These are phyloP conservation scores for Oryza nivara DNA, from an alignment of 176 grass and related monocot genomes.

Conservation along the genomic window DNA sequence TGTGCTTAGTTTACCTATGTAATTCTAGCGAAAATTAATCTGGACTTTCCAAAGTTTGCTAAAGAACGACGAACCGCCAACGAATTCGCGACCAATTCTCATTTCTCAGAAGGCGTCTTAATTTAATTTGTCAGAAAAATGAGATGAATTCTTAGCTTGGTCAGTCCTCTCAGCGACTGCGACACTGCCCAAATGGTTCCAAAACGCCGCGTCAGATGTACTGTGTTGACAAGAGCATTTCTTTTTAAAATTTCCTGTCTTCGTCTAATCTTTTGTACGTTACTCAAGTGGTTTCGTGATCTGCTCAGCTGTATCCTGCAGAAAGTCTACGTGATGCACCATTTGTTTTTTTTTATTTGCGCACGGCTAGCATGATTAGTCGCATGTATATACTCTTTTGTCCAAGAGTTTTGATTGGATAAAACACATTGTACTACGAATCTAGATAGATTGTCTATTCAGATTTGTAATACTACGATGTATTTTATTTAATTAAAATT, in stretches of 20 bases:
- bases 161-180: background rate
- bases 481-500: rapidly evolving
- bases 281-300: background rate
- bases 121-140: background rate
- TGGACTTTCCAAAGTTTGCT: background rate
- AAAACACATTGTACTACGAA: too few relatives aligned
- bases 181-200: constrained; percentile 6
- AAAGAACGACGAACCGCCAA: background rate
- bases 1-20: background rate
- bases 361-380: background rate
- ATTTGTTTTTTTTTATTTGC: background rate
- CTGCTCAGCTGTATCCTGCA: background rate
- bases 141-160: background rate
- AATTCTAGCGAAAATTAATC: background rate
- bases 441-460: too few relatives aligned
- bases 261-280: background rate
- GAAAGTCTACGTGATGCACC: background rate
- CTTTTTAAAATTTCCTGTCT: background rate
- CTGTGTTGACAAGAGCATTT: background rate
- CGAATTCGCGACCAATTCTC: background rate
- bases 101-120: background rate
- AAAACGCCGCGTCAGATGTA: background rate
- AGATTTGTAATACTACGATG: too few relatives aligned
- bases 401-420: too few relatives aligned
- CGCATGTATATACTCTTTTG: background rate